A percentile compares a stretch with the other conserved stretches of the same genome.
Evolutionary conservation across 352 stramenopile genomes (phyloP).

Genomic region (Pythium dissimile): DNA sequence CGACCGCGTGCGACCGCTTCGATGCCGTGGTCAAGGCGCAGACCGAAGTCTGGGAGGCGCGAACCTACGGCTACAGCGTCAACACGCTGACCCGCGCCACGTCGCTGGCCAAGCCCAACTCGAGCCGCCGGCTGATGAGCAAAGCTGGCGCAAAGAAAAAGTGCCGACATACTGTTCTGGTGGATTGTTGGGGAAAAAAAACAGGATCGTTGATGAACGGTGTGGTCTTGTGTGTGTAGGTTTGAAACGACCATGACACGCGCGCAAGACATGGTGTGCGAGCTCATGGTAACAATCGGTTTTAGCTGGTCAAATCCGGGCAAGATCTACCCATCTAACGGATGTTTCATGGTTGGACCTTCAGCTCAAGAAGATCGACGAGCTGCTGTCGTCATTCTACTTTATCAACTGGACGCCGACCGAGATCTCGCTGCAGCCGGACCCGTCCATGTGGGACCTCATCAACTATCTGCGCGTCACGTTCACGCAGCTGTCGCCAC

Average conservation of each 20-base stretch:
- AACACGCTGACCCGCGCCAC: constrained; percentile 38
- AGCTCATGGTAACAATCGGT: constrained; percentile 77
- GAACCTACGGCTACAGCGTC: constrained; percentile 68
- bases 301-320: neutral
- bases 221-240: constrained; percentile 11
- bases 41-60: constrained; percentile 64
- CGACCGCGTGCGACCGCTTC: constrained; percentile 63
- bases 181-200: too few relatives aligned
- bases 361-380: constrained; percentile 83
- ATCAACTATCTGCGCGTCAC: constrained; percentile 86
- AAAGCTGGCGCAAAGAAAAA: constrained; percentile 77
- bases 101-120: constrained; percentile 40
- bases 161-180: constrained; percentile 1
- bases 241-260: constrained; percentile 77
- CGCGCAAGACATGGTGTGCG: constrained; percentile 80
- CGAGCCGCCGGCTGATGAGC: constrained; percentile 43
- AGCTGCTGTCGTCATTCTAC: constrained; percentile 70
- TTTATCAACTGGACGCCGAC: constrained; percentile 73
- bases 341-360: neutral
- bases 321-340: neutral
- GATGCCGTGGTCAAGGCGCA: constrained; percentile 60
- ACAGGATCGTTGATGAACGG: too few relatives aligned
- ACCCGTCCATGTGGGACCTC: constrained; percentile 79
- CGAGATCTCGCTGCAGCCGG: constrained; percentile 51
- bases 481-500: constrained; percentile 55